Percentiles rank a stretch among this genome's conserved stretches.
These are phyloP conservation scores for Epicoccum sorghinum DNA, from an alignment of 2,329 filamentous ascomycete genomes.

Conservation along the genomic window DNA sequence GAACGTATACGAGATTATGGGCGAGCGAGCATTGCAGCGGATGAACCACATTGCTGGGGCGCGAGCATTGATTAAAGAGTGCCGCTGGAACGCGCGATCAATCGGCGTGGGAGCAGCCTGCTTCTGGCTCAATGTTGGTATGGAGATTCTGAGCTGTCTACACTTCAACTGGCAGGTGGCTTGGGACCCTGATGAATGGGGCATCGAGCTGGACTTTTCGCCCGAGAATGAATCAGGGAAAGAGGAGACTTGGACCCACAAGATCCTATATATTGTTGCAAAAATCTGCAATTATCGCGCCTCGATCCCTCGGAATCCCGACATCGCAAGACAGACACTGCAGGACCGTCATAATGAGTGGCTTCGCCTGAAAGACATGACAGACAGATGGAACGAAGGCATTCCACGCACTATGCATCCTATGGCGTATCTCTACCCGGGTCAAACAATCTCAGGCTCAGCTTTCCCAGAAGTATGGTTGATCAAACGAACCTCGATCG, in stretches of 20 bases:
- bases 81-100: constrained; percentile 82
- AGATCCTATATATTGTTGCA: constrained; percentile 86
- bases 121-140: constrained; percentile 91
- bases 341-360: constrained; percentile 76
- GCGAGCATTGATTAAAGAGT: constrained; percentile 85
- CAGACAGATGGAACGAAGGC: constrained; percentile 78
- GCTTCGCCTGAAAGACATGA: constrained; percentile 78
- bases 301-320: constrained; percentile 66
- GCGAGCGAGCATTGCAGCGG: constrained; percentile 74
- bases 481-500: constrained; percentile 79
- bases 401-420: constrained; percentile 88
- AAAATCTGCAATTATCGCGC: constrained; percentile 87
- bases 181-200: constrained; percentile 92
- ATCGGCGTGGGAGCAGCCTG: constrained; percentile 83
- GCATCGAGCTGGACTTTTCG: constrained; percentile 76
- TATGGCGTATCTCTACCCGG: constrained; percentile 75
- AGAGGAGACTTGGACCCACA: constrained; percentile 86
- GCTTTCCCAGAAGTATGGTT: constrained; percentile 89
- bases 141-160: constrained; percentile 88
- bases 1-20: constrained; percentile 94
- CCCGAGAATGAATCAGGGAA: constrained; percentile 63
- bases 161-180: constrained; percentile 85
- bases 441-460: constrained; percentile 71
- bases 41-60: constrained; percentile 91
- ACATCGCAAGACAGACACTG: constrained; percentile 64